Evolutionary conservation across 345 rosid species (phyloP).

Genomic region (Ceriops zippeliana): DNA sequence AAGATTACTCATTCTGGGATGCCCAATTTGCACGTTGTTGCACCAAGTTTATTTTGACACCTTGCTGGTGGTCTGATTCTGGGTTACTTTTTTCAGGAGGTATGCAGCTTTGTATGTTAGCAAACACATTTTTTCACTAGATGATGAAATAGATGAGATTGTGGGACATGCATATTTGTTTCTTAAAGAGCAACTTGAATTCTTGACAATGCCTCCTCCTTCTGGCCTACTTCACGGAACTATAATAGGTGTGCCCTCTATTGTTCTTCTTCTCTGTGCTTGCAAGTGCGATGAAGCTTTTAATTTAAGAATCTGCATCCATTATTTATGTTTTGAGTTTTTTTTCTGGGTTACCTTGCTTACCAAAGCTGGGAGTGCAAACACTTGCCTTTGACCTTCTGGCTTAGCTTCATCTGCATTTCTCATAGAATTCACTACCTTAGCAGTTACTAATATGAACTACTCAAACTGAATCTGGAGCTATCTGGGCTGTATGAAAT

Average conservation of each 20-base stretch:
- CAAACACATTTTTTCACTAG: constrained; percentile 50
- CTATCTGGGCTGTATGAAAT: neutral
- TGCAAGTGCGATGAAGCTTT: neutral
- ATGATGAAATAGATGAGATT: constrained; percentile 64
- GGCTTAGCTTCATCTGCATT: neutral
- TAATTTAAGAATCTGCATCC: neutral
- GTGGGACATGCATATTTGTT: constrained; percentile 79
- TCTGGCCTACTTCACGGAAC: constrained; percentile 80
- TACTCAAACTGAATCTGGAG: neutral
- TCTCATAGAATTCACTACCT: neutral
- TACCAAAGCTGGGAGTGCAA: neutral
- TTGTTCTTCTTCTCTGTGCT: neutral
- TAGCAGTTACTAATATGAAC: neutral
- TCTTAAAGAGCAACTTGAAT: constrained; percentile 82
- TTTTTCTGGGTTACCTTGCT: neutral
- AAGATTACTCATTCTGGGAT: neutral
- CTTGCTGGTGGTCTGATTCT: constrained; percentile 12
- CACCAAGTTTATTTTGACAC: too few relatives aligned
- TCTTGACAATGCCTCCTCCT: constrained; percentile 48
- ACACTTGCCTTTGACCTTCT: neutral
- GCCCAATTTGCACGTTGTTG: too few relatives aligned
- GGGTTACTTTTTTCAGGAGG: constrained; percentile 55
- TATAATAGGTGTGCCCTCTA: constrained; percentile 55
- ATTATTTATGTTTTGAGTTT: neutral
- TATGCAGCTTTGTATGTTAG: constrained; percentile 63